A percentile compares a stretch with the other conserved stretches of the same genome.
These are phyloP conservation scores for Pestalotiopsis sp. DNA, from an alignment of 2,329 filamentous ascomycete species.

Conservation along the genomic window DNA sequence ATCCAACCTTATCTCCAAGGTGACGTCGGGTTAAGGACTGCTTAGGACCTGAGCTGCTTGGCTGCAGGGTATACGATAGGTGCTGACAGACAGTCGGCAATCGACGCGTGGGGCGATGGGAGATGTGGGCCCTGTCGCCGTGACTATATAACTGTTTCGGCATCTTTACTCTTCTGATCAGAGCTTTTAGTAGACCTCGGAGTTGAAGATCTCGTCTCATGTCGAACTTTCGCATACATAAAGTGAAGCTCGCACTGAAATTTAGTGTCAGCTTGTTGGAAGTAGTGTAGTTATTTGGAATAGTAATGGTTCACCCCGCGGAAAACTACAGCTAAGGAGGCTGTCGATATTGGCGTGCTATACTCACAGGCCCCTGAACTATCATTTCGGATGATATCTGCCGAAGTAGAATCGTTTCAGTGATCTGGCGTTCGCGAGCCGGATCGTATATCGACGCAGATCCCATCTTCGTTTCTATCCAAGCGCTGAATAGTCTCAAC, in stretches of 20 bases:
- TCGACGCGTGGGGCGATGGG: neutral
- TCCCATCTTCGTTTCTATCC: neutral
- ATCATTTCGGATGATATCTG: neutral
- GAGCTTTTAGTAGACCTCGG: no score
- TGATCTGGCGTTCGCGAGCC: neutral
- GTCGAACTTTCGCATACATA: no score
- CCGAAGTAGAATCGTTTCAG: neutral
- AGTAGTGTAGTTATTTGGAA: neutral
- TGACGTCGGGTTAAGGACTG: constrained; percentile 2
- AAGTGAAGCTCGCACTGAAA: neutral
- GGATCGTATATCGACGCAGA: neutral
- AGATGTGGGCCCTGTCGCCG: no score
- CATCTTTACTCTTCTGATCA: no score
- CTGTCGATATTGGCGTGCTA: no score
- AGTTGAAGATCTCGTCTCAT: no score
- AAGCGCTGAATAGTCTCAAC: neutral
- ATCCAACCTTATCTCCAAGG: neutral
- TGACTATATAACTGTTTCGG: no score
- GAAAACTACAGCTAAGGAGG: no score
- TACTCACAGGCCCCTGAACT: neutral
- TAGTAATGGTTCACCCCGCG: no score
- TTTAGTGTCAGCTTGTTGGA: neutral
- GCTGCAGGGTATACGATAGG: no score
- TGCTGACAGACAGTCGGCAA: neutral
- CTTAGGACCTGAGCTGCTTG: no score